phyloP scores from a whole-genome alignment of 1,284 basidiomycete genomes.

The Jaminaea rosea region DNA sequence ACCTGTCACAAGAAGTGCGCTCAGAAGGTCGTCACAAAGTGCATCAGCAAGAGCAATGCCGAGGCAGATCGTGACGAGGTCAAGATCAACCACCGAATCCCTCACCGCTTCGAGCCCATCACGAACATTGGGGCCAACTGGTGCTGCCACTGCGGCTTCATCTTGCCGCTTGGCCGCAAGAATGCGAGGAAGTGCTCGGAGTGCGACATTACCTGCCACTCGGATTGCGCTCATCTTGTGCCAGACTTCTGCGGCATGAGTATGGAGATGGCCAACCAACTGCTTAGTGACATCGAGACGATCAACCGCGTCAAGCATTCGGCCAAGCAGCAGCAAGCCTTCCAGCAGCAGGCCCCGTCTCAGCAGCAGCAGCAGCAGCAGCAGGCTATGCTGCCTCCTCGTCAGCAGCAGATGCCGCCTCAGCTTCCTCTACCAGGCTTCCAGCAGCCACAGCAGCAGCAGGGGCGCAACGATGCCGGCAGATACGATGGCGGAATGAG shows the following conservation, averaged over 20 bases:
- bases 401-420: conserved; percentile 10
- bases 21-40: conserved; percentile 99
- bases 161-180: conserved; percentile 92
- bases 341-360: conserved; percentile 2
- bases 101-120: conserved; percentile 93
- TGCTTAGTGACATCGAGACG: conserved; percentile 74
- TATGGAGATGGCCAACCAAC: conserved; percentile 95
- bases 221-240: conserved; percentile 93
- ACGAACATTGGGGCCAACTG: conserved; percentile 97
- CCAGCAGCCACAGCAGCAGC: neutral
- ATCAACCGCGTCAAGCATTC: conserved; percentile 52
- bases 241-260: conserved; percentile 99
- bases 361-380: conserved; percentile 18
- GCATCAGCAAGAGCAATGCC: conserved; percentile 90
- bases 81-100: conserved; percentile 98
- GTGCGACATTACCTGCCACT: conserved; percentile 92
- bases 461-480: too few relatives aligned
- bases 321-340: conserved; percentile 14
- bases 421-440: too few relatives aligned
- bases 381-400: too few relatives aligned
- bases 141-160: conserved; percentile 95
- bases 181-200: conserved; percentile 91
- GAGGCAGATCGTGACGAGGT: conserved; percentile 87
- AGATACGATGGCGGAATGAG: too few relatives aligned
- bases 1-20: conserved; percentile 95